Base-by-base conservation (phyloP, 768 basidiomycete species). In the Amanita molliuscula region DNA sequence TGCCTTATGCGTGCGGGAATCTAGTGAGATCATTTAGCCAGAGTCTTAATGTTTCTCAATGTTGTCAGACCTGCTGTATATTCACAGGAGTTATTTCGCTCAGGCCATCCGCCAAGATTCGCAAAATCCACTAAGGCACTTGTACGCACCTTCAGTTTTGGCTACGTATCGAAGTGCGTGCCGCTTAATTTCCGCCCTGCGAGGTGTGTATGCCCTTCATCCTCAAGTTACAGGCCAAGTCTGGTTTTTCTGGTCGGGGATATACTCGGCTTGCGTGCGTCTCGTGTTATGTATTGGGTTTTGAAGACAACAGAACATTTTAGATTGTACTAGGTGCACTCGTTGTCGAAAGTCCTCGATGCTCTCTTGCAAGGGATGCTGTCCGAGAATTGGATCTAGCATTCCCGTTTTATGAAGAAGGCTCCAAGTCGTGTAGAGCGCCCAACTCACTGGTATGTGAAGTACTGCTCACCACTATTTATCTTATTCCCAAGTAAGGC, bases 191-290 rank as follows among this genome's bases (percentile, higher is more conserved):
- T 61, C 66, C 9, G 65, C 67, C 44, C 57, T 77, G 44, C 59
- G 60, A 43, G 62, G 62, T 10, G 50, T 78, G 26, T 72, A 68
- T 45, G 49, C 49, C 6, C 58, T 64, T 20, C 68, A 73, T 56
- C 68, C 67, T 9, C 55, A 47, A 9, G 58, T 63, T 3, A 59
- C 65, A 6, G 57, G 66, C 21, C 56, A 61, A 34, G 58, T 64
- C 7, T 77, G 76, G 74, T 75, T 68, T 55, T 76, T 77, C 58
- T 78, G 77, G 77, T 71, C 74, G 0, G 64, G 64, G 1, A 58
- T 73, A 40, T 77, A 74, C 52, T 72, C 74, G 2, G 65, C 77
- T 15, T 74, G 74, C 48, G 77, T 78, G 55, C 44, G 72, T 67
- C 11, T 43, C 23, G 9, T 20, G 13, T 8, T 13, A 29, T 29